Evolutionary conservation across 768 basidiomycete species (phyloP).

Genomic region (Rhodocollybia butyracea): DNA sequence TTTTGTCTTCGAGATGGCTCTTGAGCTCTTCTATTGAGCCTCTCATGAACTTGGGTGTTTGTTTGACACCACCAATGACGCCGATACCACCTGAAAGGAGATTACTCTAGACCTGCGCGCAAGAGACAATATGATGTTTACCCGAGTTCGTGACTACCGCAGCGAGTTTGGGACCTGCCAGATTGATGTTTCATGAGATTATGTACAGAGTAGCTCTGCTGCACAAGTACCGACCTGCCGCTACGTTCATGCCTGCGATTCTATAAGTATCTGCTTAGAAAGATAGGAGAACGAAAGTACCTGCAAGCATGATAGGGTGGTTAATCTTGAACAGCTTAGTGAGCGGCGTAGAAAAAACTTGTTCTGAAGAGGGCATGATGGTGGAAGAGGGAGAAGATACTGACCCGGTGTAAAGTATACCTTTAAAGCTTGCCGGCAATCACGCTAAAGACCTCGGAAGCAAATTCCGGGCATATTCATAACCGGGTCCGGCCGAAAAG

Average conservation of each 20-base stretch:
- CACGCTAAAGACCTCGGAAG: constrained; percentile 2
- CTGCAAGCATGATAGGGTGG: constrained; percentile 85
- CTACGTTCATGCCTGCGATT: constrained; percentile 71
- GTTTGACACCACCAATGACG: constrained; percentile 81
- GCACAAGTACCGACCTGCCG: too few species aligned
- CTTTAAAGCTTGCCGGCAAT: background rate
- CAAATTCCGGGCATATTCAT: background rate
- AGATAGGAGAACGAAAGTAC: constrained; percentile 21
- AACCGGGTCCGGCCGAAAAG: background rate
- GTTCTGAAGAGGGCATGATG: constrained; percentile 67
- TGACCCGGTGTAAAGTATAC: background rate
- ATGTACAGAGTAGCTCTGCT: too few species aligned
- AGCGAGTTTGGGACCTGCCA: constrained; percentile 80
- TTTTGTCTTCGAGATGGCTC: constrained; percentile 67
- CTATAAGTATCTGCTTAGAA: background rate
- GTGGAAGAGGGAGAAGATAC: constrained; percentile 14
- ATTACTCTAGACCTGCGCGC: background rate
- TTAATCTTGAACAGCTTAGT: constrained; percentile 73
- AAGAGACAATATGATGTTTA: constrained; percentile 14
- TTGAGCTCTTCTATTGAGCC: constrained; percentile 72
- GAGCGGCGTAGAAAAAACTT: constrained; percentile 69
- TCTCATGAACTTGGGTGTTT: constrained; percentile 69
- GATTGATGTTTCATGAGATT: too few species aligned
- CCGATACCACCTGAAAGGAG: constrained; percentile 61
- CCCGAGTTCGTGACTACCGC: constrained; percentile 92